Evolutionary conservation across 2,329 filamentous ascomycete species (phyloP).

Genomic region (Westerdykella sp.): DNA sequence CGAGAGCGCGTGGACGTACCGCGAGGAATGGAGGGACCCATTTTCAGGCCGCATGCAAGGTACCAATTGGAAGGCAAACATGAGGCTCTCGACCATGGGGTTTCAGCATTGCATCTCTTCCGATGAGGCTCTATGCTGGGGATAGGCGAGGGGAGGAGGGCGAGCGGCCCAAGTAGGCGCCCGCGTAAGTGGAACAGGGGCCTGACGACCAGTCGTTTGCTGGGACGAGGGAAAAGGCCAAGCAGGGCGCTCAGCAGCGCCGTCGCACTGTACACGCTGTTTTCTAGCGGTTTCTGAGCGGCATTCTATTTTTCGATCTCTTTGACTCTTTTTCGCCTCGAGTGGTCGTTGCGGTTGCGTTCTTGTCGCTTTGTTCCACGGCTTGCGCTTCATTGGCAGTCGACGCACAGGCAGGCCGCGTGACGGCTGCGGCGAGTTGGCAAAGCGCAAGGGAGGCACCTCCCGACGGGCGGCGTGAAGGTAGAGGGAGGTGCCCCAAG

Average conservation of each 20-base stretch:
- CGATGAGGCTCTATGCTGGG: slow-evolving; percentile 39
- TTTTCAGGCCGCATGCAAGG: slow-evolving; percentile 28
- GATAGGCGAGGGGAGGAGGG: slow-evolving; percentile 29
- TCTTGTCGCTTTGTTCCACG: slow-evolving; percentile 27
- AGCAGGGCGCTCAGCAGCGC: slow-evolving; percentile 20
- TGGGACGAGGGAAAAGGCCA: slow-evolving; percentile 30
- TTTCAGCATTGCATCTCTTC: slow-evolving; percentile 38
- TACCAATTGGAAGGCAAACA: slow-evolving; percentile 34
- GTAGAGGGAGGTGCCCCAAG: slow-evolving; percentile 34
- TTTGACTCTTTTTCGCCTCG: slow-evolving; percentile 14
- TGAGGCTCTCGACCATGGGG: slow-evolving; percentile 33
- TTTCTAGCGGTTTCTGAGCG: neutral
- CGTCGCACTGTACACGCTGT: neutral
- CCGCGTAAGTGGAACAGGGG: slow-evolving; percentile 26
- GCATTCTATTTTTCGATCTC: neutral
- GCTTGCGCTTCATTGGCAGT: slow-evolving; percentile 30
- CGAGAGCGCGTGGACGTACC: slow-evolving; percentile 32
- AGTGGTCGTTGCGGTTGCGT: slow-evolving; percentile 27
- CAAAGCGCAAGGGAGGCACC: slow-evolving; percentile 36
- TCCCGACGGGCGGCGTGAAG: slow-evolving; percentile 23
- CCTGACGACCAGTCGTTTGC: slow-evolving; percentile 36
- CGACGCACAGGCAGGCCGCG: too few species aligned
- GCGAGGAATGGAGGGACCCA: slow-evolving; percentile 36
- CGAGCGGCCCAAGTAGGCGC: slow-evolving; percentile 35
- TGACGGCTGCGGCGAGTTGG: slow-evolving; percentile 2